phyloP scores from a whole-genome alignment of 345 rosid genomes.

The Balakata baccata region DNA sequence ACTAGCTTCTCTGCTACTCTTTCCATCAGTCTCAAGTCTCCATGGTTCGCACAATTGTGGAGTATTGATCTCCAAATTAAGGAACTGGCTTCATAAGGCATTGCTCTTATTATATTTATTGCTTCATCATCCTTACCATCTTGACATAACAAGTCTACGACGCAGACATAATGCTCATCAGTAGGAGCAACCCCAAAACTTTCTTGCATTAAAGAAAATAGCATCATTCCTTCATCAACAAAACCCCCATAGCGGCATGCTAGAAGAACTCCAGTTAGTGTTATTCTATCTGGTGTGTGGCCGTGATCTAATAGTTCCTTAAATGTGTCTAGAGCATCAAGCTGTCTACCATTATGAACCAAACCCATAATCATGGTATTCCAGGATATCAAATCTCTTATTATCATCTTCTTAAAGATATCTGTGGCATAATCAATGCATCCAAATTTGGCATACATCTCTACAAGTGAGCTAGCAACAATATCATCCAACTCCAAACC shows the following conservation, averaged over 20 bases:
- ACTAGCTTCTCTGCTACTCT: slow-evolving; percentile 46
- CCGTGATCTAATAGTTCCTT: slow-evolving; percentile 36
- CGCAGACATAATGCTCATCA: slow-evolving; percentile 54
- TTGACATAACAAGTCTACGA: slow-evolving; percentile 49
- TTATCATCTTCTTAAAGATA: slow-evolving; percentile 41
- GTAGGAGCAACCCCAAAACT: slow-evolving; percentile 36
- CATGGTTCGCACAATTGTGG: slow-evolving; percentile 28
- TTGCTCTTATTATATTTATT: slow-evolving; percentile 31
- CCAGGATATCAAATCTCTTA: slow-evolving; percentile 62
- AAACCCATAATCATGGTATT: slow-evolving; percentile 64
- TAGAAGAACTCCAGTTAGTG: slow-evolving; percentile 50
- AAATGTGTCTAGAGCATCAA: slow-evolving; percentile 46
- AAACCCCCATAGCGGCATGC: slow-evolving; percentile 61
- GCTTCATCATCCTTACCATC: slow-evolving; percentile 50
- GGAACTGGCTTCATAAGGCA: slow-evolving; percentile 44
- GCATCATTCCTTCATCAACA: slow-evolving; percentile 40
- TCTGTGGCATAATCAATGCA: slow-evolving; percentile 41
- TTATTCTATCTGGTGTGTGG: slow-evolving; percentile 52
- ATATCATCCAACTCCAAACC: slow-evolving; percentile 49
- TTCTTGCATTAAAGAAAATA: slow-evolving; percentile 56
- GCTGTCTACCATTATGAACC: slow-evolving; percentile 40
- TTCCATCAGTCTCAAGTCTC: slow-evolving; percentile 42
- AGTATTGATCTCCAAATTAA: slow-evolving; percentile 48
- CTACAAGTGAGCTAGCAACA: slow-evolving; percentile 59
- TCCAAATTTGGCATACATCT: slow-evolving; percentile 61